A percentile compares a stretch with the other conserved stretches of the same genome.
Evolutionary conservation across 1,284 basidiomycete species (phyloP).

Genomic region (Cryptococcus sp.): DNA sequence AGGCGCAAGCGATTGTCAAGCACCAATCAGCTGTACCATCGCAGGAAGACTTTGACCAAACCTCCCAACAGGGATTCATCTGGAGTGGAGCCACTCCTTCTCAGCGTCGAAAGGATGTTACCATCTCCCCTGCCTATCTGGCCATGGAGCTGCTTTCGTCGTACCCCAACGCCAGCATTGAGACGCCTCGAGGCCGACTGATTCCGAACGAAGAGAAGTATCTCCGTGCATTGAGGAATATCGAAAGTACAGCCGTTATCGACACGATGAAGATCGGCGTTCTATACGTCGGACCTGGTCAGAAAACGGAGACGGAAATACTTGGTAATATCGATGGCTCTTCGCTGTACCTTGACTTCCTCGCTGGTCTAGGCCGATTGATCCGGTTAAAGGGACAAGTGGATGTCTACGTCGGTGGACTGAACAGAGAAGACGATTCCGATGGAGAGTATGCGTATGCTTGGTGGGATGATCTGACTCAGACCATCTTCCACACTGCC

Average conservation of each 20-base stretch:
- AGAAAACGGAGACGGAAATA: slow-evolving; percentile 82
- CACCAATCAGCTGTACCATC: slow-evolving; percentile 20
- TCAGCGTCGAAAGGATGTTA: slow-evolving; percentile 79
- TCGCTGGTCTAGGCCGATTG: slow-evolving; percentile 83
- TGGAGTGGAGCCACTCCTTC: slow-evolving; percentile 83
- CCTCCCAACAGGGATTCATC: slow-evolving; percentile 59
- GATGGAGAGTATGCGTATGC: slow-evolving; percentile 87
- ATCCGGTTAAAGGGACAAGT: slow-evolving; percentile 87
- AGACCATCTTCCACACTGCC: slow-evolving; percentile 92
- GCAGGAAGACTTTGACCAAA: slow-evolving; percentile 22
- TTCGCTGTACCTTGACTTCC: slow-evolving; percentile 88
- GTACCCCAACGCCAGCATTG: slow-evolving; percentile 61
- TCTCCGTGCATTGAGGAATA: slow-evolving; percentile 65
- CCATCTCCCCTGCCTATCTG: slow-evolving; percentile 83
- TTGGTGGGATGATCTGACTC: slow-evolving; percentile 98
- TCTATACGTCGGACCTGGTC: slow-evolving; percentile 91
- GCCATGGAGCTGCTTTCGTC: slow-evolving; percentile 78
- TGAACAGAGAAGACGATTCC: slow-evolving; percentile 81
- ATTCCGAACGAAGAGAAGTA: slow-evolving; percentile 59
- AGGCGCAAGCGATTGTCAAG: slow-evolving; percentile 22
- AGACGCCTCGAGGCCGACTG: slow-evolving; percentile 48
- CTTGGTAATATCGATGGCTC: slow-evolving; percentile 90
- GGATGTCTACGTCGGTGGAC: slow-evolving; percentile 91
- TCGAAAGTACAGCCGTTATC: slow-evolving; percentile 90
- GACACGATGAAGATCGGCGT: slow-evolving; percentile 98